Base-by-base conservation (phyloP, 306 rosid species). In the Pyrus communis region DNA sequence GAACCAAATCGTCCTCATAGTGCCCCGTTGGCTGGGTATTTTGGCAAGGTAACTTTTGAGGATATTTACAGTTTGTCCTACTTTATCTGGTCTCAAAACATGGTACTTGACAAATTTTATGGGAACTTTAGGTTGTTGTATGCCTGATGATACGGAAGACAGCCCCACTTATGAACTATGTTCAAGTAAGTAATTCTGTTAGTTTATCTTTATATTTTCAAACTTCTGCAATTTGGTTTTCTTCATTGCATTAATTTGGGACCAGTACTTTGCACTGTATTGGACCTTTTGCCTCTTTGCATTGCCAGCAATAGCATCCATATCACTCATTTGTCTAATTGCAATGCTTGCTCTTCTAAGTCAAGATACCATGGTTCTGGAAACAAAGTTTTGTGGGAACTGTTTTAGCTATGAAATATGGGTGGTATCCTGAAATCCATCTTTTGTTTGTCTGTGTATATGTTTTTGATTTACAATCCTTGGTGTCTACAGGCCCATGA, bases 101-200 rank as follows among this genome's bases (percentile, higher is more conserved):
- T 21, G 58, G 54, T 63, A 25, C 46, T 70, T 72, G 52, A 78
- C 77, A 65, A 61, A 25, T 15, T 15, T 75, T 80, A 69, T 63
- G 61, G 67, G 73, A 72, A 61, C 64, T 69, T 46, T 84, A 96
- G 99, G 97, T 96, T 46, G 96, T 93, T 86, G 90, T 96, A 75
- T 91, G 98, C 87, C 90, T 93, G 31, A 92, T 96, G 99, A 87
- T 96, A 43, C 90, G 99, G 79, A 96, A 96, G 84, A 96, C 99
- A 3, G 89, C 89, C 75, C 85, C 90, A 9, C 98, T 96, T 69
- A 96, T 96, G 99, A 90, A 89, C 87, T 96, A 96, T 85, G 99
- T 96, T 77, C 93, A 89, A 88, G 98, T 88, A 85, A 86, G 97
- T 73, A 62, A 60, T 67, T 67, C 40, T 62, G 40, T 72, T 45